A percentile compares a stretch with the other conserved stretches of the same genome.
Evolutionary conservation across 73 alveolate species (phyloP).

Genomic region (Tetrahymena borealis): DNA sequence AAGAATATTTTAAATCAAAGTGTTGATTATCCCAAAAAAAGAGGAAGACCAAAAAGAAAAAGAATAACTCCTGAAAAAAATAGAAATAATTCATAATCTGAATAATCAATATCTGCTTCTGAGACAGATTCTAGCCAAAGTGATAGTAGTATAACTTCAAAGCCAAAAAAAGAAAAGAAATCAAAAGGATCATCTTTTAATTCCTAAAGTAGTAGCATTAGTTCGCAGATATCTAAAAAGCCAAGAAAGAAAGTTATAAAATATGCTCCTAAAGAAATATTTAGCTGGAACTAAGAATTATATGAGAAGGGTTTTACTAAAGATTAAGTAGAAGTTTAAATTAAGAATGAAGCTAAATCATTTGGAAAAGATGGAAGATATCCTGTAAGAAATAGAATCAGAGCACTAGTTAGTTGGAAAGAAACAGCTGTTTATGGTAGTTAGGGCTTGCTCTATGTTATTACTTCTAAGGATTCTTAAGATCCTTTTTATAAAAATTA

Average conservation of each 20-base stretch:
- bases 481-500: background rate
- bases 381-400: background rate
- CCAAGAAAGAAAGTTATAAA: background rate
- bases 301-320: background rate
- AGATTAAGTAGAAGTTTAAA: background rate
- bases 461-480: background rate
- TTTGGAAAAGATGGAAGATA: conserved; percentile 2
- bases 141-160: background rate
- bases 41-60: background rate
- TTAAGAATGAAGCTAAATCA: background rate
- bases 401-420: background rate
- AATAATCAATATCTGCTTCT: background rate
- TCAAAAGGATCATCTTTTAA: background rate
- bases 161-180: background rate
- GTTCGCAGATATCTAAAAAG: background rate
- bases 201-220: background rate
- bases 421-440: background rate
- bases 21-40: background rate
- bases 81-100: background rate
- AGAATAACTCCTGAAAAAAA: background rate
- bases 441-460: background rate
- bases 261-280: background rate
- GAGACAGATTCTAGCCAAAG: background rate
- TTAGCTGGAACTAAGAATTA: background rate
- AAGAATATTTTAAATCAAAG: background rate